Evolutionary conservation across 139 green algal species (phyloP).

Genomic region (Tetradesmus obliquus): DNA sequence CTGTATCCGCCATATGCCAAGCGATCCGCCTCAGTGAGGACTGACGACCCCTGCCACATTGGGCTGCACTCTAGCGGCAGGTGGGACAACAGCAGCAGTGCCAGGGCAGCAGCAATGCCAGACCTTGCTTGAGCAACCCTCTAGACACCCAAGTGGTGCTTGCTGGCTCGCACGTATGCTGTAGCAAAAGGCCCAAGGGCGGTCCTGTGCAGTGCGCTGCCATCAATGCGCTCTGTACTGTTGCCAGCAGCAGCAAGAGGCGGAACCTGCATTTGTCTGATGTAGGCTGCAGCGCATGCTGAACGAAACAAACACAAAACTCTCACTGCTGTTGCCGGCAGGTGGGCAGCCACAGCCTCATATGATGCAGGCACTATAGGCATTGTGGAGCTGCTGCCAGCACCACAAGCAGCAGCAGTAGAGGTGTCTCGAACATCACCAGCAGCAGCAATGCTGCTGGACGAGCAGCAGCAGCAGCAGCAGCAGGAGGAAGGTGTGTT

Average conservation of each 20-base stretch:
- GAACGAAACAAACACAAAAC: no score
- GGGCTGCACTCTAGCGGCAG: slow-evolving; percentile 14
- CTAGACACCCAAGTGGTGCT: no score
- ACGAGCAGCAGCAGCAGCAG: background rate
- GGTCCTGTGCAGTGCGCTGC: no score
- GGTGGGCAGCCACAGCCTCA: slow-evolving; percentile 39
- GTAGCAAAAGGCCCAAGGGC: no score
- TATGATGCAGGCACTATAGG: slow-evolving; percentile 17
- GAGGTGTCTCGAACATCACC: background rate
- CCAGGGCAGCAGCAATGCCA: background rate
- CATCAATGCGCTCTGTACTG: no score
- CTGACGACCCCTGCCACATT: slow-evolving; percentile 27
- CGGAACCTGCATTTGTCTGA: no score
- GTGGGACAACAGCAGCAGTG: background rate
- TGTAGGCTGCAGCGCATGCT: no score
- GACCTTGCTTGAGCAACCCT: no score
- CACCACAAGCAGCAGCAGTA: background rate
- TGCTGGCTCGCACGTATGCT: no score
- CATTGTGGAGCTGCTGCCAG: slow-evolving; percentile 5
- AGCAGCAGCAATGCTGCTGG: background rate
- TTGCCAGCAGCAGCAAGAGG: no score
- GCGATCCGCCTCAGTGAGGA: background rate
- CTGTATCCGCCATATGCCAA: background rate
- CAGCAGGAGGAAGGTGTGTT: background rate
- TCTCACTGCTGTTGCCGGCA: background rate